Conservation (phyloP, 225 moss, liverwort and hornwort species). For the Takakia lepidozioides region DNA sequence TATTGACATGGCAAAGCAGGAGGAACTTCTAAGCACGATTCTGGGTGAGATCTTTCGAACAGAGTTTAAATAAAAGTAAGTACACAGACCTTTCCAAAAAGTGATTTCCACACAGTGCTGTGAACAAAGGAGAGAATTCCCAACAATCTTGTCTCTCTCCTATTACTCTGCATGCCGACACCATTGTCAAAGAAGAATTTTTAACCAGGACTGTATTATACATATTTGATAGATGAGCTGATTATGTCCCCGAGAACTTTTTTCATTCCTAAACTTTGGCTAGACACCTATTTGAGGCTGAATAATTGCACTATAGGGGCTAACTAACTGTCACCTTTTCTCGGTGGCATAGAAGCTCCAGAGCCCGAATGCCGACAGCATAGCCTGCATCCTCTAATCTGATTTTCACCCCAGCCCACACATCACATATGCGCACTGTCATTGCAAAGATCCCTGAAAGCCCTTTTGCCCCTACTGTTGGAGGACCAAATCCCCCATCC, state of each 20-base stretch:
- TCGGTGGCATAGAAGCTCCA: slow-evolving; percentile 75
- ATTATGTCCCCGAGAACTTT: no score
- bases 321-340: slow-evolving; percentile 61
- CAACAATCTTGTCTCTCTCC: slow-evolving; percentile 76
- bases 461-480: no score
- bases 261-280: no score
- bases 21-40: no score
- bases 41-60: no score
- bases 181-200: background rate
- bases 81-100: slow-evolving; percentile 93
- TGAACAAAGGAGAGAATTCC: slow-evolving; percentile 94
- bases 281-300: no score
- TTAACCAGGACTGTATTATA: no score
- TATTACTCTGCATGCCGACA: slow-evolving; percentile 65
- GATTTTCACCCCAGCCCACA: slow-evolving; percentile 7
- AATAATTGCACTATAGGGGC: no score
- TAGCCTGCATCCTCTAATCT: slow-evolving; percentile 90
- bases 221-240: no score
- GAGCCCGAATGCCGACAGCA: slow-evolving; percentile 66
- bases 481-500: background rate
- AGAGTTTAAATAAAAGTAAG: no score
- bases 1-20: no score
- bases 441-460: no score
- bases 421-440: background rate
- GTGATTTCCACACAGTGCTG: slow-evolving; percentile 84